Evolutionary conservation across 306 rosid species (phyloP).

Genomic region (Pterocarpus santalinus): DNA sequence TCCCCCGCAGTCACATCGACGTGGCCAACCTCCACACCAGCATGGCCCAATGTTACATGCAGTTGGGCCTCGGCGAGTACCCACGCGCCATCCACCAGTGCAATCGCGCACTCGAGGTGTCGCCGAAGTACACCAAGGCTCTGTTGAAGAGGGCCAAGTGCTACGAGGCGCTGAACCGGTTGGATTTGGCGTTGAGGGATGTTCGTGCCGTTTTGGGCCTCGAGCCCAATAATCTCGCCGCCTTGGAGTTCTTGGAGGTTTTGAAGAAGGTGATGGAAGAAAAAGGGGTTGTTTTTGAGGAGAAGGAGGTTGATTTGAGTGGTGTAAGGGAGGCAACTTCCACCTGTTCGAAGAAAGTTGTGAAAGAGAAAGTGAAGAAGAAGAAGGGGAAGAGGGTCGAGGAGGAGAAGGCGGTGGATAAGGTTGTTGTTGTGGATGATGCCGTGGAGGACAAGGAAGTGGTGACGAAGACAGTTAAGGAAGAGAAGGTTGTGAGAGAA

Average conservation of each 20-base stretch:
- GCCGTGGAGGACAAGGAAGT: slow-evolving; percentile 60
- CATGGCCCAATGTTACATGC: slow-evolving; percentile 89
- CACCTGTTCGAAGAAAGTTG: slow-evolving; percentile 60
- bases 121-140: slow-evolving; percentile 74
- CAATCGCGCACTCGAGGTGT: slow-evolving; percentile 72
- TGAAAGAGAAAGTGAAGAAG: slow-evolving; percentile 68
- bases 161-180: slow-evolving; percentile 76
- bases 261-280: slow-evolving; percentile 62
- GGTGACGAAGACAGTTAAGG: slow-evolving; percentile 41
- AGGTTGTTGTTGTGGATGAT: slow-evolving; percentile 61
- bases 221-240: slow-evolving; percentile 74
- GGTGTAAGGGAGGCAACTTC: slow-evolving; percentile 50
- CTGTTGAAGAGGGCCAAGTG: slow-evolving; percentile 74
- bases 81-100: slow-evolving; percentile 90
- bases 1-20: slow-evolving; percentile 77
- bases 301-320: slow-evolving; percentile 57
- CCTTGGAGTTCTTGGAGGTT: slow-evolving; percentile 73
- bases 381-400: slow-evolving; percentile 64
- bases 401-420: slow-evolving; percentile 45
- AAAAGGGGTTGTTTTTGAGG: slow-evolving; percentile 69
- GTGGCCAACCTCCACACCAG: slow-evolving; percentile 77
- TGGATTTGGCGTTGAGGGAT: slow-evolving; percentile 85
- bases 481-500: slow-evolving; percentile 45
- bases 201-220: slow-evolving; percentile 66
- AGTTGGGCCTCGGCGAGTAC: slow-evolving; percentile 80